These are phyloP conservation scores for Trichoderma koningii DNA, from an alignment of 2,329 filamentous ascomycete species.

Conservation along the genomic window DNA sequence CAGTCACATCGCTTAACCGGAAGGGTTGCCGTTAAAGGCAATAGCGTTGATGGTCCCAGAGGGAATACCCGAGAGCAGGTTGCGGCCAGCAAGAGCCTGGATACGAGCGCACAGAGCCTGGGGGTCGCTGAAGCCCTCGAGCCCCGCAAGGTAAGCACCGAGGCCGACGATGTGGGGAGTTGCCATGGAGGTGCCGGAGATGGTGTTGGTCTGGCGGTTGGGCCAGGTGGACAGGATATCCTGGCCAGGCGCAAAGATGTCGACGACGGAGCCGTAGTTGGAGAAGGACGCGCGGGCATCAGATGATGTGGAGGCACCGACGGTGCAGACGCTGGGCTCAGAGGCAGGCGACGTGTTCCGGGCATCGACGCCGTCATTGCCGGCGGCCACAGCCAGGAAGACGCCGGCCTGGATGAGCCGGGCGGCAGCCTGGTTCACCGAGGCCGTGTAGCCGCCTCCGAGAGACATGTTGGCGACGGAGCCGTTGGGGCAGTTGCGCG, in stretches of 20 bases:
- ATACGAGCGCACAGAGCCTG: constrained; percentile 35
- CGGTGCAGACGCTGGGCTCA: constrained; percentile 52
- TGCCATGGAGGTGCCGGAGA: constrained; percentile 52
- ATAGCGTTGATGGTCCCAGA: constrained; percentile 46
- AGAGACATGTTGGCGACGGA: constrained; percentile 61
- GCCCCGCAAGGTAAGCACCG: constrained; percentile 49
- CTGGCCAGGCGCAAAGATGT: constrained; percentile 55
- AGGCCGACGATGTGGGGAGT: constrained; percentile 48
- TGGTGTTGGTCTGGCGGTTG: constrained; percentile 40
- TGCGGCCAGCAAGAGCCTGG: constrained; percentile 40
- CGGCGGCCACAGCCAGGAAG: constrained; percentile 59
- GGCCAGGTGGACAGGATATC: constrained; percentile 53
- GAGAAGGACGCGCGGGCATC: constrained; percentile 51
- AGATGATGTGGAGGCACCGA: constrained; percentile 49
- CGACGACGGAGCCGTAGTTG: constrained; percentile 54
- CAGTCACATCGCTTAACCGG: constrained; percentile 6
- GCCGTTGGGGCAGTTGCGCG: constrained; percentile 46
- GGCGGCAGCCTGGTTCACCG: constrained; percentile 55
- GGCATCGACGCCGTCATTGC: constrained; percentile 52
- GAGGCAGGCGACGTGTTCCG: constrained; percentile 51
- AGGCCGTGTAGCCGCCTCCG: constrained; percentile 48
- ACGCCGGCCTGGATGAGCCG: constrained; percentile 49
- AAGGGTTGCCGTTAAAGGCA: constrained; percentile 48
- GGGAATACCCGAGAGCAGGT: constrained; percentile 38
- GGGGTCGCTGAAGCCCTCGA: constrained; percentile 36